Percentiles rank a stretch among this genome's conserved stretches.
Conservation (phyloP, 495 filamentous ascomycete genomes). For the Penicillium canariense region DNA sequence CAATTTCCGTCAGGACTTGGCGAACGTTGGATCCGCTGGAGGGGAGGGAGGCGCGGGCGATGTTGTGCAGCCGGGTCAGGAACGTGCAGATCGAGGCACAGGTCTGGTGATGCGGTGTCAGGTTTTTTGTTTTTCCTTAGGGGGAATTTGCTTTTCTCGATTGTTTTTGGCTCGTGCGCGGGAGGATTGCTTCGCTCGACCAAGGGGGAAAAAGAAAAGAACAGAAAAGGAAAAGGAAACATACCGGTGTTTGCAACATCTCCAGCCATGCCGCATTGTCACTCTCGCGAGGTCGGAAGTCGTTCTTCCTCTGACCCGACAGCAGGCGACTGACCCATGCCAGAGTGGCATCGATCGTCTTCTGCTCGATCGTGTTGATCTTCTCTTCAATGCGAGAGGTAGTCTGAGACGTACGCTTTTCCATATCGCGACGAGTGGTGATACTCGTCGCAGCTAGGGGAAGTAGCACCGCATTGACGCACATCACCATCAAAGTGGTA, state of each 20-base stretch:
- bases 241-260: conserved; percentile 72
- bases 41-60: conserved; percentile 65
- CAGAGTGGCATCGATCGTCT: conserved; percentile 77
- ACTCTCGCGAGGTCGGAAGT: conserved; percentile 88
- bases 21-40: conserved; percentile 69
- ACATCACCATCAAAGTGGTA: conserved; percentile 87
- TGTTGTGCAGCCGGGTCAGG: conserved; percentile 60
- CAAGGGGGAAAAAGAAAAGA: neutral
- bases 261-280: conserved; percentile 72
- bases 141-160: neutral
- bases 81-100: conserved; percentile 78
- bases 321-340: conserved; percentile 77
- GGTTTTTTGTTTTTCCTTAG: neutral
- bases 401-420: conserved; percentile 71
- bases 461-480: conserved; percentile 86
- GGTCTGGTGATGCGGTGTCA: conserved; percentile 44
- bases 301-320: conserved; percentile 79
- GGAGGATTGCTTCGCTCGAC: neutral
- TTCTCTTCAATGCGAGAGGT: conserved; percentile 83
- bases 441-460: conserved; percentile 84
- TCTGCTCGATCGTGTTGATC: conserved; percentile 80
- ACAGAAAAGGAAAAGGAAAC: conserved; percentile 12
- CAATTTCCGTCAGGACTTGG: conserved; percentile 80
- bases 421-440: conserved; percentile 85
- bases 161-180: neutral